Conservation (phyloP, 2,329 filamentous ascomycete genomes). For the Cladophialophora immunda region DNA sequence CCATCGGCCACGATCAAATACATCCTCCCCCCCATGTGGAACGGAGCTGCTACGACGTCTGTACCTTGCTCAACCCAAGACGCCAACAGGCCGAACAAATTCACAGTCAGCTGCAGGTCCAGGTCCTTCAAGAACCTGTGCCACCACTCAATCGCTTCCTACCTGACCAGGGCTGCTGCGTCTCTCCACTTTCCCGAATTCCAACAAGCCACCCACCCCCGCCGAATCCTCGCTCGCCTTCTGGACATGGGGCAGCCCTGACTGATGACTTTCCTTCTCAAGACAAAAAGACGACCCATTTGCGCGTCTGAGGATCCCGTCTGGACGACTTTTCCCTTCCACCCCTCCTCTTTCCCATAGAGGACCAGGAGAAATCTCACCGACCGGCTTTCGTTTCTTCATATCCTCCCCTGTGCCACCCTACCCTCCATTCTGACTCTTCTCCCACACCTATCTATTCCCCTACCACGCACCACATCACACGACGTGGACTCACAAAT, state of each 20-base stretch:
- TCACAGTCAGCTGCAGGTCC: conserved; percentile 31
- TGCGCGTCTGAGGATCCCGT: conserved; percentile 24
- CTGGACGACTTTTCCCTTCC: conserved; percentile 20
- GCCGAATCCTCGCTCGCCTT: conserved; percentile 22
- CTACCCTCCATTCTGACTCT: conserved; percentile 27
- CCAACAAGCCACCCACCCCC: conserved; percentile 31
- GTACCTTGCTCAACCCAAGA: conserved; percentile 29
- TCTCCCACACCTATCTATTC: conserved; percentile 18
- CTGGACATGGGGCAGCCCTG: conserved; percentile 35
- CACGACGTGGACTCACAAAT: conserved; percentile 17
- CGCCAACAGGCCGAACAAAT: conserved; percentile 22
- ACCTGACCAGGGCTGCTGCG: conserved; percentile 11
- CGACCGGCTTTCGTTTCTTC: conserved; percentile 14
- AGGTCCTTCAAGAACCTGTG: conserved; percentile 28
- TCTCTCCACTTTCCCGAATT: conserved; percentile 25
- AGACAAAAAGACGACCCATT: conserved; percentile 24
- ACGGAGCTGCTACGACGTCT: conserved; percentile 23
- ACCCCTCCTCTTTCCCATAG: conserved; percentile 13
- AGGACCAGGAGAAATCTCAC: conserved; percentile 17
- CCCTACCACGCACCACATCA: conserved; percentile 3
- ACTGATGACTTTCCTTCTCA: conserved; percentile 27
- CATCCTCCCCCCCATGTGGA: conserved; percentile 14
- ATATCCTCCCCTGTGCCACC: conserved; percentile 28
- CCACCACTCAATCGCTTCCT: conserved; percentile 20
- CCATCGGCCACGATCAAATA: conserved; percentile 16